phyloP scores from a whole-genome alignment of 2,329 filamentous ascomycete species.

The Colletotrichum liriopes region DNA sequence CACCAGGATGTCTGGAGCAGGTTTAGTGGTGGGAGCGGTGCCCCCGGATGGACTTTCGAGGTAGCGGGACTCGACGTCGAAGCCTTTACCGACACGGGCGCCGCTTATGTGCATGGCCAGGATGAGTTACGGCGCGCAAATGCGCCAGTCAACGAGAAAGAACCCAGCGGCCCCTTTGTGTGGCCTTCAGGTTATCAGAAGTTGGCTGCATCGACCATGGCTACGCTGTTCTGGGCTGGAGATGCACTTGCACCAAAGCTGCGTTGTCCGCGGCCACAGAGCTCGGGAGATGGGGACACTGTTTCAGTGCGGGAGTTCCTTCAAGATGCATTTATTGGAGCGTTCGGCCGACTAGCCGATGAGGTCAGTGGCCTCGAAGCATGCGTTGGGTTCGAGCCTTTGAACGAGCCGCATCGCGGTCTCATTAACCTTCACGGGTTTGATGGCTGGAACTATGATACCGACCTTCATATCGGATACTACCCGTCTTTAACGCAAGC shows the following conservation, averaged over 20 bases:
- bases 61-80: conserved; percentile 57
- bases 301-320: conserved; percentile 51
- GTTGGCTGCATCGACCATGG: conserved; percentile 53
- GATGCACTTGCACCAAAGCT: conserved; percentile 47
- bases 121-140: conserved; percentile 50
- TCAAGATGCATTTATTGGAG: conserved; percentile 53
- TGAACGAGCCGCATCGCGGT: conserved; percentile 61
- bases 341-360: conserved; percentile 54
- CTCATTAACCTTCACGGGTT: conserved; percentile 58
- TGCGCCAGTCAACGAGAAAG: conserved; percentile 48
- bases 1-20: conserved; percentile 62
- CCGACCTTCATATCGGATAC: conserved; percentile 59
- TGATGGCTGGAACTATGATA: conserved; percentile 59
- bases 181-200: conserved; percentile 58
- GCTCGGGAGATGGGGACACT: background rate
- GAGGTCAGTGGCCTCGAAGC: conserved; percentile 52
- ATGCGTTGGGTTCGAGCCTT: conserved; percentile 58
- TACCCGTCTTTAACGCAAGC: conserved; percentile 57
- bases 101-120: conserved; percentile 55
- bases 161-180: conserved; percentile 55
- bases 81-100: conserved; percentile 47
- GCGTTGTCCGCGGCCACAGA: conserved; percentile 36
- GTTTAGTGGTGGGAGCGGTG: conserved; percentile 59
- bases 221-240: conserved; percentile 49
- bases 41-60: conserved; percentile 60